Percentiles rank a stretch among this genome's conserved stretches.
Evolutionary conservation across 2,329 filamentous ascomycete species (phyloP).

Genomic region (Aphanoascus verrucosus): DNA sequence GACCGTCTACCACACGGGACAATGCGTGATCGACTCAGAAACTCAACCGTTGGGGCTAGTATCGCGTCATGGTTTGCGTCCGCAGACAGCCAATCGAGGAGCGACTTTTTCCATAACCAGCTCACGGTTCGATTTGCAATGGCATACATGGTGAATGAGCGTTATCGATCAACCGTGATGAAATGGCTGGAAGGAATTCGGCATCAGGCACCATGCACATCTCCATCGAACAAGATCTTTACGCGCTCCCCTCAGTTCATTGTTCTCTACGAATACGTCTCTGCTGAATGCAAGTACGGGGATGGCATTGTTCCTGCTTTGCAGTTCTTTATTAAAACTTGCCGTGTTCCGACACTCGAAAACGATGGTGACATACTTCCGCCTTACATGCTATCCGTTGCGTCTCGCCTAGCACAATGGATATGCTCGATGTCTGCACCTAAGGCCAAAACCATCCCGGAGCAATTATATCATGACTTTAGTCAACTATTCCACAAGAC

Average conservation of each 20-base stretch:
- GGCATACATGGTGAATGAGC: constrained; percentile 34
- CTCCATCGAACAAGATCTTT: constrained; percentile 6
- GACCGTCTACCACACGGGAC: constrained; percentile 9
- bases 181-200: constrained; percentile 26
- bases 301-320: constrained; percentile 27
- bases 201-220: constrained; percentile 21
- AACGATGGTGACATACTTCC: not conserved
- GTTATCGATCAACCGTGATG: constrained; percentile 25
- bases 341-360: constrained; percentile 5
- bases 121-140: constrained; percentile 21
- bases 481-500: constrained; percentile 8
- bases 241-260: constrained; percentile 10
- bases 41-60: constrained; percentile 26
- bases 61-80: constrained; percentile 34
- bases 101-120: constrained; percentile 25
- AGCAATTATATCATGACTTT: constrained; percentile 27
- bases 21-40: constrained; percentile 24
- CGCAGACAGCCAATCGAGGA: constrained; percentile 25
- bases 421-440: constrained; percentile 20
- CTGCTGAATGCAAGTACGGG: constrained; percentile 28
- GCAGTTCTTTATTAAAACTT: constrained; percentile 23
- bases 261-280: constrained; percentile 25
- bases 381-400: constrained; percentile 4
- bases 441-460: constrained; percentile 21
- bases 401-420: constrained; percentile 20